These are phyloP conservation scores for Annulohypoxylon bovei DNA, from an alignment of 495 filamentous ascomycete genomes.

Conservation along the genomic window DNA sequence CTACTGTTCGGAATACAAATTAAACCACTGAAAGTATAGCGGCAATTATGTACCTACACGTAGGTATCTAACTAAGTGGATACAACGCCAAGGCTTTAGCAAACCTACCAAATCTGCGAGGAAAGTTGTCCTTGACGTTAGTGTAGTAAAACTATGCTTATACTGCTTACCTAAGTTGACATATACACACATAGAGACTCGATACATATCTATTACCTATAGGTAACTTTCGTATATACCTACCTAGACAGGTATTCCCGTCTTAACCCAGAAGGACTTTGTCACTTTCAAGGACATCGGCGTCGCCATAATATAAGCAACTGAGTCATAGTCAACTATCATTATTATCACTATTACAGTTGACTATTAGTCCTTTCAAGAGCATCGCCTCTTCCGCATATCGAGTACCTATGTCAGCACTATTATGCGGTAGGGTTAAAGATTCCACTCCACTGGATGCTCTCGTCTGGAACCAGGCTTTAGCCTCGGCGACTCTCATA, in stretches of 20 bases:
- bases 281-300: constrained; percentile 4
- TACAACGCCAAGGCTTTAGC: not conserved
- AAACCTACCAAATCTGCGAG: constrained; percentile 7
- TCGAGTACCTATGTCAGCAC: constrained; percentile 4
- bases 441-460: not conserved
- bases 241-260: not conserved
- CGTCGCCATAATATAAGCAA: not conserved
- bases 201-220: not conserved
- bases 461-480: not conserved
- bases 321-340: not conserved
- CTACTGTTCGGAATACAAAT: not conserved
- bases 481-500: not conserved
- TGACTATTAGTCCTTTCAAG: constrained; percentile 9
- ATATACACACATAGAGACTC: not conserved
- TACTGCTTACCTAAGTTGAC: not conserved
- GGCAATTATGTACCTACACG: not conserved
- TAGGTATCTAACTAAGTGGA: not conserved
- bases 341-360: not conserved
- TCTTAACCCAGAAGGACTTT: not conserved
- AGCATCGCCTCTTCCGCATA: not conserved
- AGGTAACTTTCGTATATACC: not conserved
- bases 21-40: not conserved
- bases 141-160: not conserved
- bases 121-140: constrained; percentile 1
- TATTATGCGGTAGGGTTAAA: not conserved